Conservation (phyloP, 176 grass and related monocot genomes). For the Paspalum notatum region DNA sequence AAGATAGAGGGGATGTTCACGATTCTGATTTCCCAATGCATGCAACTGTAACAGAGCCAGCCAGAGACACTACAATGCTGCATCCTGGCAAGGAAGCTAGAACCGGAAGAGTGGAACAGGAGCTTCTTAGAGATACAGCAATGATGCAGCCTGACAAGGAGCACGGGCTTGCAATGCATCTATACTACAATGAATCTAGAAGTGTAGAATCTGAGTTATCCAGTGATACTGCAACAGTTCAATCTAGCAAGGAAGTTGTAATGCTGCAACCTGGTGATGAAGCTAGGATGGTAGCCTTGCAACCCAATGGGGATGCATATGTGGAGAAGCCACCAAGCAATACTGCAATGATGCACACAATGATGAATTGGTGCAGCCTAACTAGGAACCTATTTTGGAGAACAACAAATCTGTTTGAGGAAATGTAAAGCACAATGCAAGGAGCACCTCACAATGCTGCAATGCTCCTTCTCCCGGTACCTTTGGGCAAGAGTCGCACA, state of each 20-base stretch:
- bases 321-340: not conserved
- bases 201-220: not conserved
- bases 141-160: not conserved
- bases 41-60: not conserved
- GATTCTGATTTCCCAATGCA: constrained; percentile 28
- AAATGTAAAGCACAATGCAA: no score
- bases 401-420: not conserved
- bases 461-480: no score
- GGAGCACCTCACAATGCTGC: no score
- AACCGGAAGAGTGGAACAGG: not conserved
- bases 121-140: constrained; percentile 1
- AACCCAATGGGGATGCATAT: not conserved
- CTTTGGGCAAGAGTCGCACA: no score
- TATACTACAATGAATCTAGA: no score
- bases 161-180: not conserved
- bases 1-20: constrained; percentile 41
- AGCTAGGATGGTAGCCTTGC: not conserved
- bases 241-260: constrained; percentile 7
- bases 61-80: not conserved
- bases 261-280: not conserved
- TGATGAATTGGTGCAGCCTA: constrained; percentile 17
- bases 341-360: not conserved
- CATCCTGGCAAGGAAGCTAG: constrained; percentile 25
- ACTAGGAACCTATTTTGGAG: constrained; percentile 1
- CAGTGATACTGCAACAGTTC: not conserved